A percentile compares a stretch with the other conserved stretches of the same genome.
These are phyloP conservation scores for Suillus luteus DNA, from an alignment of 768 basidiomycete species.

Conservation along the genomic window DNA sequence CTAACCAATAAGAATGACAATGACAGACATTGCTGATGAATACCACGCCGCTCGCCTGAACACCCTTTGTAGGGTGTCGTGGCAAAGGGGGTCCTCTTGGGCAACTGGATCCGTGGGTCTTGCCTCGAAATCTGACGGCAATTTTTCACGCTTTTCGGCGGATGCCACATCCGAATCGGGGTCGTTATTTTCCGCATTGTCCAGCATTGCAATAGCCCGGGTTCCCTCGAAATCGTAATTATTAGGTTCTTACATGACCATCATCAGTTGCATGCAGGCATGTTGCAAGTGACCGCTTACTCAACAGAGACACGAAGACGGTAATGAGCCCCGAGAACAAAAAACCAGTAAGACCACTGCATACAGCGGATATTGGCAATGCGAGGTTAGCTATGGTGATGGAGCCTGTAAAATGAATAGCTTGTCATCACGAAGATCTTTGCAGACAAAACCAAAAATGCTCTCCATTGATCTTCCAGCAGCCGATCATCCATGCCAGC, in stretches of 20 bases:
- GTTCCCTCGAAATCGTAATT: constrained; percentile 38
- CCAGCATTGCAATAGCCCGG: constrained; percentile 33
- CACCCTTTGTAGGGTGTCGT: constrained; percentile 22
- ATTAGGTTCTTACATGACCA: constrained; percentile 26
- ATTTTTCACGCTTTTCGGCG: constrained; percentile 16
- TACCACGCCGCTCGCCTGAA: constrained; percentile 34
- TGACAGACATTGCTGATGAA: constrained; percentile 28
- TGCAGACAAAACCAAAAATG: not conserved
- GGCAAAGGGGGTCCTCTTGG: constrained; percentile 6
- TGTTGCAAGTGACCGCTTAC: constrained; percentile 26
- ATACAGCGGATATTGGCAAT: constrained; percentile 37
- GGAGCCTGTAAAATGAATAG: constrained; percentile 20
- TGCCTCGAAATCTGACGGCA: not conserved
- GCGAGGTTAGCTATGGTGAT: constrained; percentile 38
- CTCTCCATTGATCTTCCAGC: constrained; percentile 38
- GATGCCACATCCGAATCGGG: constrained; percentile 5
- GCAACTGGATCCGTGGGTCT: not conserved
- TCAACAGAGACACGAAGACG: constrained; percentile 31
- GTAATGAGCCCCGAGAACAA: constrained; percentile 35
- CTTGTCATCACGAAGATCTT: not conserved
- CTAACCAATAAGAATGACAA: constrained; percentile 32
- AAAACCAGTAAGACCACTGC: constrained; percentile 35
- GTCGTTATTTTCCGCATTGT: constrained; percentile 12
- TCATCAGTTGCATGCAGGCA: not conserved
- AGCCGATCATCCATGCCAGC: constrained; percentile 41